Base-by-base conservation (phyloP, 2,329 filamentous ascomycete species). In the Coleophoma eucalyptorum region DNA sequence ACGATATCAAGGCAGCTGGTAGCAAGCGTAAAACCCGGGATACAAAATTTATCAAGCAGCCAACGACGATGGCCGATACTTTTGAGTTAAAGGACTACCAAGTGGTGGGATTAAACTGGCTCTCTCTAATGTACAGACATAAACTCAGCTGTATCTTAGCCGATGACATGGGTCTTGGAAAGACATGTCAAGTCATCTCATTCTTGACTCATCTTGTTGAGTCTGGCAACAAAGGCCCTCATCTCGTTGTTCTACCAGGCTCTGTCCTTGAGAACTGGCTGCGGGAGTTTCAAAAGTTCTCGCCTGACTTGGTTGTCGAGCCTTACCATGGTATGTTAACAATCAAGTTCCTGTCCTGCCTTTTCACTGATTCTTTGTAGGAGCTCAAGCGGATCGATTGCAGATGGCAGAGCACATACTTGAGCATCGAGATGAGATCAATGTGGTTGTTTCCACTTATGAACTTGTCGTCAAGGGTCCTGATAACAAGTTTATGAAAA, bases 241-340 rank as follows among this genome's bases (percentile, higher is more conserved):
- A 96, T 65, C 72, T 99, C 34, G 81, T 99, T 35, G 85, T 99
- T 26, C 94, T 97, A 2, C 94, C 94, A 5, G 89, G 90, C 0
- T 96, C 93, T 1, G 97, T 93, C 0, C 80, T 96, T 62, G 93
- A 96, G 63, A 99, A 99, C 65, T 99, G 94, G 94, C 80, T 95
- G 46, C 82, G 84, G 46, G 94, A 99, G 67, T 96, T 99, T 62
- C 75, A 86, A 55, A 86, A 83, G 44, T 99, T 99, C 67, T 93
- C 92, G 5, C 90, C 90, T 0, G 75, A 75, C 1, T 69, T 99
- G 26, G 79, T 77, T 1, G 86, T 97, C 33, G 78, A 81, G 58
- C 81, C 85, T 1, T 89, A 90, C 80, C 79, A 90, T 59, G 65
- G 63, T 61, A 55, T 42, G 56, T 46, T 8, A 42, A 4, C 19